Evolutionary conservation across 768 basidiomycete species (phyloP).

Genomic region (Rhodocollybia butyracea): DNA sequence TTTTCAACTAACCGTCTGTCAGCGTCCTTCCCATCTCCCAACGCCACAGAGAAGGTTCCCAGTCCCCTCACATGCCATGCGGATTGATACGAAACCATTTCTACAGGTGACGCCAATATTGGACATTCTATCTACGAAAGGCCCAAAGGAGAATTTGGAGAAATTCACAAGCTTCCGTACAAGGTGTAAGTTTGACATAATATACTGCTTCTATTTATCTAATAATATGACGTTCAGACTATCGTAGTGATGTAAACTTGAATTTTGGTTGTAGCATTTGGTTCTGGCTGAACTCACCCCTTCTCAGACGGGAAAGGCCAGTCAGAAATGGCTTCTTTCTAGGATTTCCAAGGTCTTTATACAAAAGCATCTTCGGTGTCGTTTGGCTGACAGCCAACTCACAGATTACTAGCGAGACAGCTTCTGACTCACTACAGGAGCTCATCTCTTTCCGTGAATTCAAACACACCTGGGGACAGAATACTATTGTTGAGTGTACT

Average conservation of each 20-base stretch:
- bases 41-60: conserved; percentile 49
- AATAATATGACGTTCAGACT: conserved; percentile 42
- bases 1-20: conserved; percentile 17
- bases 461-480: conserved; percentile 81
- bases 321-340: conserved; percentile 73
- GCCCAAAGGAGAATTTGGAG: conserved; percentile 59
- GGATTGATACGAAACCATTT: neutral
- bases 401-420: conserved; percentile 64
- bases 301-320: conserved; percentile 65
- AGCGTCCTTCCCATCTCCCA: conserved; percentile 58
- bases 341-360: conserved; percentile 64
- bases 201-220: conserved; percentile 11
- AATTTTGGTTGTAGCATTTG: conserved; percentile 14
- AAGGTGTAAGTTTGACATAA: conserved; percentile 48
- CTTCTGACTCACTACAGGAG: conserved; percentile 50
- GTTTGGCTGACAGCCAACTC: neutral
- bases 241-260: conserved; percentile 66
- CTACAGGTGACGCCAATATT: conserved; percentile 52
- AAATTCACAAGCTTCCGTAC: conserved; percentile 72
- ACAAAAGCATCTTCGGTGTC: neutral
- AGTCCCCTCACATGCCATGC: neutral
- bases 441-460: conserved; percentile 71
- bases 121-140: conserved; percentile 62
- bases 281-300: conserved; percentile 12
- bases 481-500: conserved; percentile 55